phyloP scores from a whole-genome alignment of 192 early-diverging fungal genomes.

The Rhizophagus prolifer region DNA sequence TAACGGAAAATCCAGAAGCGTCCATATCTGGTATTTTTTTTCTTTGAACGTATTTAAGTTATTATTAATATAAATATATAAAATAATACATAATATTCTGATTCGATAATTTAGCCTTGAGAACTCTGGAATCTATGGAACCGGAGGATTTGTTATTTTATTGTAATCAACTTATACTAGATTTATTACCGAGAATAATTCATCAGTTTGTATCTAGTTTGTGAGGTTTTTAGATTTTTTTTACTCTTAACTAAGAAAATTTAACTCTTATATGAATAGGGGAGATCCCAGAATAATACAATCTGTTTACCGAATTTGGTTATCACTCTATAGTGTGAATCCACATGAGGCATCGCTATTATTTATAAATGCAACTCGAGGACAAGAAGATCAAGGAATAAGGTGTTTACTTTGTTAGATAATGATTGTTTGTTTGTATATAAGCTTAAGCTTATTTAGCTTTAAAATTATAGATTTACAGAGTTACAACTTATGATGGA shows the following conservation, averaged over 20 bases:
- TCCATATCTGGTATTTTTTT: not conserved
- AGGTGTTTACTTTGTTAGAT: slow-evolving; percentile 22
- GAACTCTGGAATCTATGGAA: slow-evolving; percentile 23
- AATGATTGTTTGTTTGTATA: not conserved
- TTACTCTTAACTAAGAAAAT: not conserved
- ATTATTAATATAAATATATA: no score
- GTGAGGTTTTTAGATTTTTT: not conserved
- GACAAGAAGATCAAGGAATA: not conserved
- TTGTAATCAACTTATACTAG: slow-evolving; percentile 23
- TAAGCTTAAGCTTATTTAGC: not conserved
- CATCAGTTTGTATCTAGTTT: slow-evolving; percentile 21
- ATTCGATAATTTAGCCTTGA: slow-evolving; percentile 14
- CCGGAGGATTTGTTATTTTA: slow-evolving; percentile 14
- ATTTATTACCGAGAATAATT: slow-evolving; percentile 26
- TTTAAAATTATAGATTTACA: not conserved
- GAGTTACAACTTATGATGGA: slow-evolving; percentile 44
- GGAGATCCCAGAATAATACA: slow-evolving; percentile 17
- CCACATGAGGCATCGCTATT: slow-evolving; percentile 37
- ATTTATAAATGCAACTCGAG: slow-evolving; percentile 32
- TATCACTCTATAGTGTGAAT: slow-evolving; percentile 33
- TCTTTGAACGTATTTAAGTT: not conserved
- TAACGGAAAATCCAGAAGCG: not conserved
- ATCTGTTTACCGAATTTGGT: slow-evolving; percentile 37
- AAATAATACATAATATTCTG: not conserved
- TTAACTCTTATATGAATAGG: slow-evolving; percentile 2